A percentile compares a stretch with the other conserved stretches of the same genome.
These are phyloP conservation scores for Biscutella auriculata DNA, from an alignment of 441 rosid genomes.

Conservation along the genomic window DNA sequence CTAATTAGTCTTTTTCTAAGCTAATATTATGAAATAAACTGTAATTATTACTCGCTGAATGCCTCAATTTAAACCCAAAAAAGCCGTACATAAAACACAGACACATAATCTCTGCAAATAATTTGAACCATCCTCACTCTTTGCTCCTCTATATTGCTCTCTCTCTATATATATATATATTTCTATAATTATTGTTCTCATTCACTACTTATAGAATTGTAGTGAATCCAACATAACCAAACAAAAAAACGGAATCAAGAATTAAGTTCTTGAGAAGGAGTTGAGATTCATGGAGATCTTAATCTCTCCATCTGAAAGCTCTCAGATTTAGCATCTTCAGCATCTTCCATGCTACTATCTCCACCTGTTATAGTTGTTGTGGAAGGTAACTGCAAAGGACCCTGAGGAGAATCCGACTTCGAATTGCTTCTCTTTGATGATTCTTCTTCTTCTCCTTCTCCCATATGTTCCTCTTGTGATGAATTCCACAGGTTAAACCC, in stretches of 20 bases:
- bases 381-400: conserved; percentile 65
- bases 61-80: conserved; percentile 10
- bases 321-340: conserved; percentile 67
- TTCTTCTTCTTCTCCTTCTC: conserved; percentile 24
- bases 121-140: conserved; percentile 10
- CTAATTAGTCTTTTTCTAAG: background rate
- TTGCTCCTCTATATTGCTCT: background rate
- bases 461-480: conserved; percentile 39
- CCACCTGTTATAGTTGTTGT: conserved; percentile 46
- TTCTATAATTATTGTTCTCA: conserved; percentile 19
- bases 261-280: background rate
- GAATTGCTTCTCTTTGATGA: conserved; percentile 42
- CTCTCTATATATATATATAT: background rate
- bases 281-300: conserved; percentile 22
- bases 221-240: conserved; percentile 9
- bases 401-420: conserved; percentile 70
- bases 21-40: background rate
- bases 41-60: background rate
- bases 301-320: conserved; percentile 61
- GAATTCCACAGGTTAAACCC: conserved; percentile 67
- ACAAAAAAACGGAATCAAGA: background rate
- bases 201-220: conserved; percentile 7
- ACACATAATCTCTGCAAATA: conserved; percentile 5
- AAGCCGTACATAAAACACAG: background rate
- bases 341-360: conserved; percentile 76